Evolutionary conservation across 345 rosid genomes (phyloP).

Genomic region (Hevea brasiliensis): DNA sequence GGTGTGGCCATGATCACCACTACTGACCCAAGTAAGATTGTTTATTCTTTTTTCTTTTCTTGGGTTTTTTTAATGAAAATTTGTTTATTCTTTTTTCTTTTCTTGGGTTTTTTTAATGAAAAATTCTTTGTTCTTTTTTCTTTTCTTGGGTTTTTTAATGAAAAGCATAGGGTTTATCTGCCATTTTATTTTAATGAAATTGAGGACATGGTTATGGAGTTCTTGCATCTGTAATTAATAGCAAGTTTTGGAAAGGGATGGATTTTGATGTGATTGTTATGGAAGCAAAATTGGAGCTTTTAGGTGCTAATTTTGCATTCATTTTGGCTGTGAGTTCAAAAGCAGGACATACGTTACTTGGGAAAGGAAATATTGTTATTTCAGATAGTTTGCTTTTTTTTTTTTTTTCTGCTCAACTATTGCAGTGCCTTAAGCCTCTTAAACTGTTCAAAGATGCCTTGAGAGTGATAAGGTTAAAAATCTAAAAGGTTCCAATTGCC

Average conservation of each 20-base stretch:
- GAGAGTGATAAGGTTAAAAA: background rate
- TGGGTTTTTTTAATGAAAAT: background rate
- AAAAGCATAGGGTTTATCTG: too few species aligned
- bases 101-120: background rate
- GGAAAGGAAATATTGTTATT: too few species aligned
- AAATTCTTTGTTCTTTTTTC: background rate
- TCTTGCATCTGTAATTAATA: background rate
- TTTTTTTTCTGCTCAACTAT: background rate
- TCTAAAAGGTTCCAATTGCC: constrained; percentile 9
- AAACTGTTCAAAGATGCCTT: background rate
- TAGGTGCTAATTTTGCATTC: background rate
- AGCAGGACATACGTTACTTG: too few species aligned
- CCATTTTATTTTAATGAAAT: background rate
- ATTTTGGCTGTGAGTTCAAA: background rate
- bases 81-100: background rate
- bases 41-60: background rate
- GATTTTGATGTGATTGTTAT: background rate
- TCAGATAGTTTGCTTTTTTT: background rate
- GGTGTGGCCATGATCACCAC: constrained; percentile 96
- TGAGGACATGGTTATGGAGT: constrained; percentile 7
- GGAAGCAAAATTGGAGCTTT: background rate
- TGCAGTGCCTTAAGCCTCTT: constrained; percentile 16
- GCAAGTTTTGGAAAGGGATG: background rate
- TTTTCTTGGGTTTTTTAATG: background rate
- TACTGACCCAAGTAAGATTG: constrained; percentile 86